phyloP scores from a whole-genome alignment of 2,329 filamentous ascomycete genomes.

The Penicillium sp. region DNA sequence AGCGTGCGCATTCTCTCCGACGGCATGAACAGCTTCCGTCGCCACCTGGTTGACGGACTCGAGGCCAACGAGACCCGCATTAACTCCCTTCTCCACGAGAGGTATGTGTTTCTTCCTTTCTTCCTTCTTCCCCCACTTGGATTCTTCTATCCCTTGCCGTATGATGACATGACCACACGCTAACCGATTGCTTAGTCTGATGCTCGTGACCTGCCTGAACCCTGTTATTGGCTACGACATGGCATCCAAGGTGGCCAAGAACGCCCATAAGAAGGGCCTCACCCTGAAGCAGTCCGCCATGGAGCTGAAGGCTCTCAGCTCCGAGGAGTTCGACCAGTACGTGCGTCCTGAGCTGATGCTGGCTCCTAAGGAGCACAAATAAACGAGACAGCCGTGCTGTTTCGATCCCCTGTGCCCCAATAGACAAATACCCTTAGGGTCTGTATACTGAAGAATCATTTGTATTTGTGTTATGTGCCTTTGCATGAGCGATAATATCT shows the following conservation, averaged over 20 bases:
- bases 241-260: conserved; percentile 96
- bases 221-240: conserved; percentile 97
- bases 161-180: conserved; percentile 6
- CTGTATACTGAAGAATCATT: conserved; percentile 27
- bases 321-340: conserved; percentile 86
- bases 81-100: conserved; percentile 86
- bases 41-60: conserved; percentile 85
- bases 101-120: conserved; percentile 59
- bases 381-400: conserved; percentile 25
- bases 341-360: conserved; percentile 97
- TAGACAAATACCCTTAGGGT: conserved; percentile 25
- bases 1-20: conserved; percentile 86
- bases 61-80: conserved; percentile 96
- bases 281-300: conserved; percentile 93
- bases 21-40: conserved; percentile 93
- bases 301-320: conserved; percentile 86
- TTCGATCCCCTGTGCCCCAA: conserved; percentile 16
- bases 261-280: conserved; percentile 96
- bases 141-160: conserved; percentile 8
- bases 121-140: background rate
- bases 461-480: background rate
- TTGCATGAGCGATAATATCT: background rate
- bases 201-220: conserved; percentile 98
- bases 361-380: conserved; percentile 73
- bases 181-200: conserved; percentile 65